phyloP scores from a whole-genome alignment of 163 green algal genomes.

The Coccomyxa subellipsoidea region DNA sequence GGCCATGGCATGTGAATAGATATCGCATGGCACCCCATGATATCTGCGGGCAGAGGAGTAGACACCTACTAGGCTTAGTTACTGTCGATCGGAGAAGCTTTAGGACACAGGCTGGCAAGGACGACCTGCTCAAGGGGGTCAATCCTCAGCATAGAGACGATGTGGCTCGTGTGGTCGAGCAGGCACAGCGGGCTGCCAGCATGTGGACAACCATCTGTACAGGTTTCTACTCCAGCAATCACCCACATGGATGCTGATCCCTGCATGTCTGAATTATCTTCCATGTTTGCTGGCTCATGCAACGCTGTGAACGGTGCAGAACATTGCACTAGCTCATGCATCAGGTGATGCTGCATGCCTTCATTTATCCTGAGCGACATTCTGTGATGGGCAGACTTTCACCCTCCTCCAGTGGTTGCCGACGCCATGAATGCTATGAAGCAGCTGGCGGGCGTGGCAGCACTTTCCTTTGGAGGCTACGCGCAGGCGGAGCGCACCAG shows the following conservation, averaged over 20 bases:
- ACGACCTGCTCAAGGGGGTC: constrained; percentile 15
- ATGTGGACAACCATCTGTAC: constrained; percentile 42
- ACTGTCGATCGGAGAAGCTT: neutral
- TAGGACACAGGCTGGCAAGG: neutral
- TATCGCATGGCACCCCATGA: neutral
- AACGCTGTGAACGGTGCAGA: too few species aligned
- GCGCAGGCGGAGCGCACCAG: constrained; percentile 13
- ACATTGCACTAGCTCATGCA: neutral
- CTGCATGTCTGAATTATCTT: too few species aligned
- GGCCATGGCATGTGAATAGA: neutral
- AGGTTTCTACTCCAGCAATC: neutral
- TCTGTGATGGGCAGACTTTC: constrained; percentile 37
- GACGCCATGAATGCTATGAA: constrained; percentile 37
- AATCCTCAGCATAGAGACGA: constrained; percentile 30
- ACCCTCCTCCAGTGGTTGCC: constrained; percentile 49
- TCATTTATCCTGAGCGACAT: too few species aligned
- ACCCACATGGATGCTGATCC: too few species aligned
- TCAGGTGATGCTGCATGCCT: neutral
- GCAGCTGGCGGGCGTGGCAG: constrained; percentile 38
- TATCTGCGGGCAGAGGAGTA: neutral
- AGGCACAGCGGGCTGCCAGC: constrained; percentile 44
- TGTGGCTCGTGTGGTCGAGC: constrained; percentile 51
- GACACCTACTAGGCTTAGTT: neutral
- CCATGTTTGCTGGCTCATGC: too few species aligned
- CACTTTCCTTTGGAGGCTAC: constrained; percentile 69